A percentile compares a stretch with the other conserved stretches of the same genome.
Conservation (phyloP, 2,329 filamentous ascomycete genomes). For the Aspergillus neoniger region DNA sequence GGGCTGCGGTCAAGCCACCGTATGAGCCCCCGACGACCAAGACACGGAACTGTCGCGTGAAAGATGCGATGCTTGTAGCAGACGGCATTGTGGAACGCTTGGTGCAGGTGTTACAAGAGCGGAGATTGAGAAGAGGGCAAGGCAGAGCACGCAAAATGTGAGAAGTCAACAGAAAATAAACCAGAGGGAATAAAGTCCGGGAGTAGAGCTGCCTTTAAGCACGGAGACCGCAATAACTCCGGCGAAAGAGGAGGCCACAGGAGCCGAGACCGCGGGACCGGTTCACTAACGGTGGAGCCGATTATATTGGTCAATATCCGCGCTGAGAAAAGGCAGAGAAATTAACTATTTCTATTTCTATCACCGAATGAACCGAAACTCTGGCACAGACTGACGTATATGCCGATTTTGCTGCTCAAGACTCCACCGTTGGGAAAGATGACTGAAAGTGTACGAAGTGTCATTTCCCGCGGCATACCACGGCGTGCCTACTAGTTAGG, state of each 20-base stretch:
- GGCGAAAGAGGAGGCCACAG: neutral
- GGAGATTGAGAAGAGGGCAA: neutral
- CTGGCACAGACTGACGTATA: neutral
- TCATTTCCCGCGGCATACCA: neutral
- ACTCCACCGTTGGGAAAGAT: neutral
- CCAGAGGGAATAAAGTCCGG: neutral
- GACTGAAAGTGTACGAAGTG: neutral
- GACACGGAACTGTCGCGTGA: constrained; percentile 50
- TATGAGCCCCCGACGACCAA: constrained; percentile 73
- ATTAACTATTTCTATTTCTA: neutral
- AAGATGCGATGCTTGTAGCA: constrained; percentile 26
- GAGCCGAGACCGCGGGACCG: constrained; percentile 8
- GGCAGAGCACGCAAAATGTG: neutral
- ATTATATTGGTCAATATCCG: neutral
- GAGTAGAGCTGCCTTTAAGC: constrained; percentile 1
- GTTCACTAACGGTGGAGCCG: constrained; percentile 6
- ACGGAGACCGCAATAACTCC: neutral
- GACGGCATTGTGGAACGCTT: constrained; percentile 26
- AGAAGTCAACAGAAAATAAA: too few relatives aligned
- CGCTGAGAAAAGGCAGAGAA: neutral
- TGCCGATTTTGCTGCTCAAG: neutral
- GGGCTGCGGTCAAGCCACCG: constrained; percentile 65
- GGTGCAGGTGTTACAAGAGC: neutral
- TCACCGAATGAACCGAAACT: neutral
- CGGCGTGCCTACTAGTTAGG: neutral